Evolutionary conservation across 352 stramenopile genomes (phyloP).

Genomic region (Globisporangium splendens): DNA sequence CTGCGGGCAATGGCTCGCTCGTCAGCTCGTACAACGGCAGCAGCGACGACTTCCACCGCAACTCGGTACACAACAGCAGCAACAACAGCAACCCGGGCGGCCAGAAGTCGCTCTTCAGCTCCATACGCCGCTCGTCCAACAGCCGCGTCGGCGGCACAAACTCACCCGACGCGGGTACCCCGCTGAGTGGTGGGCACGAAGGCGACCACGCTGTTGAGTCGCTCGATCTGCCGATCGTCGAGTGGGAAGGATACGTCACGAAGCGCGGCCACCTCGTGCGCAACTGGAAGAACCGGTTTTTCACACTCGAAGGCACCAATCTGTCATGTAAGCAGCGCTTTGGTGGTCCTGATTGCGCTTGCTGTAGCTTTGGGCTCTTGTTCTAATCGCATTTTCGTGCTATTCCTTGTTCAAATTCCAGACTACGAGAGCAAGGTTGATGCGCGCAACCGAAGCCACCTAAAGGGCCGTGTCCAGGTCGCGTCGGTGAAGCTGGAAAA

Average conservation of each 20-base stretch:
- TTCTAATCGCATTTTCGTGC: slow-evolving; percentile 2
- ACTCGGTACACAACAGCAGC: slow-evolving; percentile 30
- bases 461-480: slow-evolving; percentile 84
- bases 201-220: slow-evolving; percentile 71
- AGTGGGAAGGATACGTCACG: slow-evolving; percentile 90
- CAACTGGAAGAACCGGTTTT: slow-evolving; percentile 88
- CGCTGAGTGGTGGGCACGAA: slow-evolving; percentile 7
- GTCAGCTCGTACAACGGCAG: slow-evolving; percentile 8
- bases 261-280: slow-evolving; percentile 84
- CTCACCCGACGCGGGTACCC: slow-evolving; percentile 6
- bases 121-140: slow-evolving; percentile 42
- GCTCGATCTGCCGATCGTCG: slow-evolving; percentile 80
- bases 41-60: slow-evolving; percentile 10
- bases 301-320: slow-evolving; percentile 84
- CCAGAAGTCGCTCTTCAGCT: slow-evolving; percentile 52
- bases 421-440: slow-evolving; percentile 89
- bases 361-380: background rate
- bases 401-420: slow-evolving; percentile 11
- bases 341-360: background rate
- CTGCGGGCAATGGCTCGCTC: slow-evolving; percentile 17
- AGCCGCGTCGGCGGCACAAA: slow-evolving; percentile 25
- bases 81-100: slow-evolving; percentile 37
- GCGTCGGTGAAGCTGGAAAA: slow-evolving; percentile 73
- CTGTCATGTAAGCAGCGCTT: slow-evolving; percentile 55
- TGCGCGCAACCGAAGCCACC: slow-evolving; percentile 77